phyloP scores from a whole-genome alignment of 208 protist species.

The Trichomonas tenax region DNA sequence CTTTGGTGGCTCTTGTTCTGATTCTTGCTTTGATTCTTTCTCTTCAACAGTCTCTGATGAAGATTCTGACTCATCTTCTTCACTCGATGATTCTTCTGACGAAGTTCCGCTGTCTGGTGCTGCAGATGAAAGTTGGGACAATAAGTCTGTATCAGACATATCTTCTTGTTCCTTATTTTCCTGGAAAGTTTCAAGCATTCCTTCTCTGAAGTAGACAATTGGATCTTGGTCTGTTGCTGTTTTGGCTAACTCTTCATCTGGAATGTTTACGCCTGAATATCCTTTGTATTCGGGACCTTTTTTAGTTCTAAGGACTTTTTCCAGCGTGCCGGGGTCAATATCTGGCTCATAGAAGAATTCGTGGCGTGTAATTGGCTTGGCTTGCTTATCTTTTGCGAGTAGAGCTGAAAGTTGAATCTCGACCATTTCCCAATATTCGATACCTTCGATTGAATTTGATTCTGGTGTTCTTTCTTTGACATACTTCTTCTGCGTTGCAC shows the following conservation, averaged over 20 bases:
- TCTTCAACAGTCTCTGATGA: not conserved
- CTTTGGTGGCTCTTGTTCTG: not conserved
- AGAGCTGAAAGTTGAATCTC: not conserved
- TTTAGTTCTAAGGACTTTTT: not conserved
- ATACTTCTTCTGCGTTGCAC: not conserved
- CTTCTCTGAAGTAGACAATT: not conserved
- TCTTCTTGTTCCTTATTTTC: not conserved
- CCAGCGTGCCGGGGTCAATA: not conserved
- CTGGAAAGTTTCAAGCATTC: not conserved
- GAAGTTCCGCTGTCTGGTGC: not conserved
- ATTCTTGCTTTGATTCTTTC: not conserved
- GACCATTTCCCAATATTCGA: constrained; percentile 19
- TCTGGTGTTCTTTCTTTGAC: not conserved
- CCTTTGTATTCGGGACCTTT: not conserved
- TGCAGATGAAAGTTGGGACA: not conserved
- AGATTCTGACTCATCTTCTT: not conserved
- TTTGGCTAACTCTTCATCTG: not conserved
- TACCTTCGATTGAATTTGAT: not conserved
- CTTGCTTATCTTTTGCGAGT: not conserved
- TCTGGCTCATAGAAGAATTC: not conserved
- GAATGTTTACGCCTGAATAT: not conserved
- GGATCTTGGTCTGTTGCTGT: not conserved
- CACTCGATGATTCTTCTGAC: not conserved
- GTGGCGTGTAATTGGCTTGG: not conserved
- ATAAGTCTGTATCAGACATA: not conserved